Conservation (phyloP, 129 eudicot genomes). For the Centella asiatica region DNA sequence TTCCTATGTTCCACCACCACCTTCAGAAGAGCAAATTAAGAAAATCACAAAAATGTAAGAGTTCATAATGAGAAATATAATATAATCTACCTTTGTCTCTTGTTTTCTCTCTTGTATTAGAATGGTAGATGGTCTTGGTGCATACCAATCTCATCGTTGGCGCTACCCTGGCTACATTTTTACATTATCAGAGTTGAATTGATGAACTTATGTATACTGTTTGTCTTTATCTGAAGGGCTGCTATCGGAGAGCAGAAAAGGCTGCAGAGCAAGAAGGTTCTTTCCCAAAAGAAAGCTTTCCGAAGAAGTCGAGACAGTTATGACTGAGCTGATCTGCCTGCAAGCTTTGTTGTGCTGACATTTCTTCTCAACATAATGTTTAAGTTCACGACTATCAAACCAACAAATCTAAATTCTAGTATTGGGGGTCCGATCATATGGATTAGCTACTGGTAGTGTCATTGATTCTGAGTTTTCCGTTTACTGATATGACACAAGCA, state of each 20-base stretch:
- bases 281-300: constrained; percentile 60
- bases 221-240: constrained; percentile 35
- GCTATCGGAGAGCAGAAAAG: constrained; percentile 65
- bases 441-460: too few species aligned
- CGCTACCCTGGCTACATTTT: too few species aligned
- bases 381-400: background rate
- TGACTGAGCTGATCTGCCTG: constrained; percentile 28
- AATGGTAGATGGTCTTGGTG: too few species aligned
- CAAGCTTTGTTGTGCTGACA: background rate
- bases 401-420: background rate
- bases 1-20: constrained; percentile 92
- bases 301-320: constrained; percentile 70
- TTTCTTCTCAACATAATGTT: background rate
- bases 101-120: too few species aligned
- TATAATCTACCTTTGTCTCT: too few species aligned
- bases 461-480: too few species aligned
- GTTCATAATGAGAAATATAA: too few species aligned
- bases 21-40: constrained; percentile 71
- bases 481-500: too few species aligned
- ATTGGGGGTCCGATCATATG: too few species aligned
- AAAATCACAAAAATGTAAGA: constrained; percentile 67
- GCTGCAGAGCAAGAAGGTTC: constrained; percentile 58
- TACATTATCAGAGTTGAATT: too few species aligned
- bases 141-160: too few species aligned
- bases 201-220: background rate